phyloP scores from a whole-genome alignment of 805 yeast species.

The Gaillardinia entomophila region DNA sequence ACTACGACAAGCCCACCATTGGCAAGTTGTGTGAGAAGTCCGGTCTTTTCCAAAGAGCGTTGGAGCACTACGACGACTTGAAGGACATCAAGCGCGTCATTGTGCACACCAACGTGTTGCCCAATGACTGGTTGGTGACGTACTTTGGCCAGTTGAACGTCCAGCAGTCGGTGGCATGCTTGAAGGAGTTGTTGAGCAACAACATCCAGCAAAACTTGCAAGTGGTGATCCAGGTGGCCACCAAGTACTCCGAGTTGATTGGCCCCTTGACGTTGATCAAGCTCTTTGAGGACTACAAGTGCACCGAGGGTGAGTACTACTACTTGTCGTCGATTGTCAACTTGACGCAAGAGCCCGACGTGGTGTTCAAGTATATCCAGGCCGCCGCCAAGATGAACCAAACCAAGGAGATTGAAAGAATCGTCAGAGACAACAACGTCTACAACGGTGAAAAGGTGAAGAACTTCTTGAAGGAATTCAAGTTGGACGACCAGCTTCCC shows the following conservation, averaged over 20 bases:
- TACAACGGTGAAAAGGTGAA: slow-evolving; percentile 97
- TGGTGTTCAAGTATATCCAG: slow-evolving; percentile 92
- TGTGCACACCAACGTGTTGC: slow-evolving; percentile 77
- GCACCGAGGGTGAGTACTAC: slow-evolving; percentile 90
- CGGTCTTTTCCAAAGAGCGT: slow-evolving; percentile 92
- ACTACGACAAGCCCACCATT: slow-evolving; percentile 88
- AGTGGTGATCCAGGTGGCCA: slow-evolving; percentile 92
- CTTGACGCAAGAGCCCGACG: slow-evolving; percentile 88
- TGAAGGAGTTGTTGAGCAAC: slow-evolving; percentile 74
- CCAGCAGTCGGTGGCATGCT: slow-evolving; percentile 84
- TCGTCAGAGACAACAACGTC: slow-evolving; percentile 88
- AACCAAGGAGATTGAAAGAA: slow-evolving; percentile 89
- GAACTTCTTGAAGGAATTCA: slow-evolving; percentile 92
- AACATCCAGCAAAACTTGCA: slow-evolving; percentile 86
- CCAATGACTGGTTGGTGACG: slow-evolving; percentile 88
- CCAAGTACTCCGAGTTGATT: slow-evolving; percentile 89
- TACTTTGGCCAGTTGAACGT: slow-evolving; percentile 93
- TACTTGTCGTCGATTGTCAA: slow-evolving; percentile 91
- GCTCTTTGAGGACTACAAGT: slow-evolving; percentile 88
- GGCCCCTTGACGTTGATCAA: slow-evolving; percentile 83
- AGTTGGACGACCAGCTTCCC: slow-evolving; percentile 92
- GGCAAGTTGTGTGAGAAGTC: slow-evolving; percentile 93
- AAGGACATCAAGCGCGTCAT: slow-evolving; percentile 94
- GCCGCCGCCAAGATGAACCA: slow-evolving; percentile 90
- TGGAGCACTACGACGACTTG: slow-evolving; percentile 91